Conservation (phyloP, 139 green algal species). For the Micromonas pusilla region DNA sequence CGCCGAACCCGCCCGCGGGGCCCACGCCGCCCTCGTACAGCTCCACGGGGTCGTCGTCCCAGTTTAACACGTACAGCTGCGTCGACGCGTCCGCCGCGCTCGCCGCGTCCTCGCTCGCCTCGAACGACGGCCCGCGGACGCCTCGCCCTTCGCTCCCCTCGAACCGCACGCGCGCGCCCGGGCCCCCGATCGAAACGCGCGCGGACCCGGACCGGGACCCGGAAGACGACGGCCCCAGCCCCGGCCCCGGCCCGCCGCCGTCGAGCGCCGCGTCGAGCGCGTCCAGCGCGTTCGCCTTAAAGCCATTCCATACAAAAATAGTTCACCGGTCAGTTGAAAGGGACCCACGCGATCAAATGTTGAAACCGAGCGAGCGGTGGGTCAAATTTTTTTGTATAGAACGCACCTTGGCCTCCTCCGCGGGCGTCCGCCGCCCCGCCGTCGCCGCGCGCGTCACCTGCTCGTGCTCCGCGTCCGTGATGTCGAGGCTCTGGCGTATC, state of each 20-base stretch:
- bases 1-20: neutral
- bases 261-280: neutral
- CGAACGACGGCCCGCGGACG: constrained; percentile 4
- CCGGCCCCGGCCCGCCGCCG: no score
- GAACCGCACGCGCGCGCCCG: neutral
- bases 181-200: neutral
- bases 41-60: neutral
- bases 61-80: no score
- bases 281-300: no score
- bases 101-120: neutral
- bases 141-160: neutral
- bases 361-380: no score
- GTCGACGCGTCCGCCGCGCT: no score
- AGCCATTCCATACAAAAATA: no score
- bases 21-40: neutral
- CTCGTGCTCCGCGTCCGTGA: constrained; percentile 14
- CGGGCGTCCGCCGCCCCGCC: neutral
- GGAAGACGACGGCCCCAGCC: no score
- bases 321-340: no score
- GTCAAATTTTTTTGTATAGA: no score
- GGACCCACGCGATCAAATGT: no score
- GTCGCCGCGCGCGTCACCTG: constrained; percentile 7
- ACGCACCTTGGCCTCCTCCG: neutral
- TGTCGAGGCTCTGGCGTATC: neutral
- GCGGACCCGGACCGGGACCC: no score